These are phyloP conservation scores for Penicillium manginii DNA, from an alignment of 495 filamentous ascomycete genomes.

Conservation along the genomic window DNA sequence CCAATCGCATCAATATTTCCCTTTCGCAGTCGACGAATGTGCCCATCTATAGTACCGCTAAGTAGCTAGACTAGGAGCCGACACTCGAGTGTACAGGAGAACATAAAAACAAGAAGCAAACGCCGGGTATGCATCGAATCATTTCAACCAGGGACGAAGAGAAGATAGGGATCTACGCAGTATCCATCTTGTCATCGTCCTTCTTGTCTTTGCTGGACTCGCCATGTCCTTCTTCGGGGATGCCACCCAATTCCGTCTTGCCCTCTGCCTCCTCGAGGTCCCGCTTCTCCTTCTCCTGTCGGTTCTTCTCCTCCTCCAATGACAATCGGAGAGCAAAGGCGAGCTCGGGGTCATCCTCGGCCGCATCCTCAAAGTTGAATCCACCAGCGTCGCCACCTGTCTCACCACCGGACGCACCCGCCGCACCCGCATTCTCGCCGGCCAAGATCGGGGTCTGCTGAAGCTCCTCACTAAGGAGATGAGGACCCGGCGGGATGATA, in stretches of 20 bases:
- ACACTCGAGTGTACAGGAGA: slow-evolving; percentile 35
- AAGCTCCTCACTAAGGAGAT: slow-evolving; percentile 90
- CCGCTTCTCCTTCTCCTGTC: slow-evolving; percentile 81
- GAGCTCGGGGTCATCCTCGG: slow-evolving; percentile 85
- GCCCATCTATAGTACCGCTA: not conserved
- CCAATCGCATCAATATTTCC: slow-evolving; percentile 30
- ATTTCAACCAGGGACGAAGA: slow-evolving; percentile 20
- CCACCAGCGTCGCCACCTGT: slow-evolving; percentile 72
- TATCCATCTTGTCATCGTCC: slow-evolving; percentile 81
- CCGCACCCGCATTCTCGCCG: slow-evolving; percentile 65
- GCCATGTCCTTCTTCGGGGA: slow-evolving; percentile 82
- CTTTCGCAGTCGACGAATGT: slow-evolving; percentile 4
- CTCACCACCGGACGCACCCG: slow-evolving; percentile 48
- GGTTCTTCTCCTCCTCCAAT: slow-evolving; percentile 95
- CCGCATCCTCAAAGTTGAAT: slow-evolving; percentile 55
- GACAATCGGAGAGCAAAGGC: slow-evolving; percentile 96
- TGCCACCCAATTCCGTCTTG: slow-evolving; percentile 70
- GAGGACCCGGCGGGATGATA: slow-evolving; percentile 86
- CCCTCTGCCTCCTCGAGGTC: slow-evolving; percentile 75
- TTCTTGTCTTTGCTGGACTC: slow-evolving; percentile 69
- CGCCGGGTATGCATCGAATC: slow-evolving; percentile 52
- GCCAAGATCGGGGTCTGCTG: slow-evolving; percentile 87
- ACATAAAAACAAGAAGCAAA: slow-evolving; percentile 31
- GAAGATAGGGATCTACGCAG: slow-evolving; percentile 35
- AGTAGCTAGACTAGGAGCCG: slow-evolving; percentile 12